phyloP scores from a whole-genome alignment of 139 green algal genomes.

The Chlorella vulgaris region DNA sequence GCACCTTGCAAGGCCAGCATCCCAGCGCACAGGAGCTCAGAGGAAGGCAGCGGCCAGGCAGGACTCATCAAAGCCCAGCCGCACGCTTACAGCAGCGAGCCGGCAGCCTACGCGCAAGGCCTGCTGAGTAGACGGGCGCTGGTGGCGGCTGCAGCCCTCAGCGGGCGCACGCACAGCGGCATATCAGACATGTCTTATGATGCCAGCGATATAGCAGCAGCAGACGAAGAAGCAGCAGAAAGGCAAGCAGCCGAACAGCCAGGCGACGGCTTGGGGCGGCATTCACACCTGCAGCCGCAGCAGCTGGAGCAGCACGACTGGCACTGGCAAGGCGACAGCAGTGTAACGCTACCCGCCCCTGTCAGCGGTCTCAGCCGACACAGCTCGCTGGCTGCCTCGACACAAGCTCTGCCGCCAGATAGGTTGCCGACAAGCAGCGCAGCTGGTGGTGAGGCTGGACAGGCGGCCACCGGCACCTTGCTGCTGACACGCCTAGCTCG shows the following conservation, averaged over 20 bases:
- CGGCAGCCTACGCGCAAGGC: not conserved
- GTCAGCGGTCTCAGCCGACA: not conserved
- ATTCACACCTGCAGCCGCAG: too few relatives aligned
- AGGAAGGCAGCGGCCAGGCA: not conserved
- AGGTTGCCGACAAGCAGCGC: not conserved
- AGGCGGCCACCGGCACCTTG: too few relatives aligned
- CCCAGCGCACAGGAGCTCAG: too few relatives aligned
- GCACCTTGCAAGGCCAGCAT: too few relatives aligned
- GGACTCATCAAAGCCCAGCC: constrained; percentile 15
- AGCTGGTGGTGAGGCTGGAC: not conserved
- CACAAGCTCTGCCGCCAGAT: not conserved
- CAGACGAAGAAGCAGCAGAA: not conserved
- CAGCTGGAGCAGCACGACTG: not conserved
- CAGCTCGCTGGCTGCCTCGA: not conserved
- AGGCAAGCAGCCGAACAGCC: not conserved
- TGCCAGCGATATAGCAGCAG: constrained; percentile 1
- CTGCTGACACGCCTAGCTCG: not conserved
- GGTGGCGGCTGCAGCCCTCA: constrained; percentile 17
- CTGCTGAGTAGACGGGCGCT: constrained; percentile 4
- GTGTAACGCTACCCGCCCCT: not conserved
- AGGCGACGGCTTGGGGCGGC: not conserved
- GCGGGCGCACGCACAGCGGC: constrained; percentile 12
- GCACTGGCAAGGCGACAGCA: not conserved
- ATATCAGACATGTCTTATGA: not conserved
- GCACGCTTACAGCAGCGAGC: not conserved